phyloP scores from a whole-genome alignment of 305 asterid genomes.

The Caryopteris hybrid region DNA sequence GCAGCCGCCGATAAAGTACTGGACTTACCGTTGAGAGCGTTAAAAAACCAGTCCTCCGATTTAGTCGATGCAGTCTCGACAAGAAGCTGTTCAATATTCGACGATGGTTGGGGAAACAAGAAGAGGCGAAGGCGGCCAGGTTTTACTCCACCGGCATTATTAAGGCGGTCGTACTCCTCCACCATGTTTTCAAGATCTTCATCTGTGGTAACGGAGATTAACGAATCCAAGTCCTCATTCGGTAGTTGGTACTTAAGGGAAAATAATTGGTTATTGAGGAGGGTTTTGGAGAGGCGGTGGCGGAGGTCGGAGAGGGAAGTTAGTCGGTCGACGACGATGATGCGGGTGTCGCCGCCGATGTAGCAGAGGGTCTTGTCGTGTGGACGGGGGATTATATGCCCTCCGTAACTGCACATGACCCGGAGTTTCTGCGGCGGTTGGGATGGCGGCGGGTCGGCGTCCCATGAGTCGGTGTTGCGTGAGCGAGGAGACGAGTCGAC shows the following conservation, averaged over 20 bases:
- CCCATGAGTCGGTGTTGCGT: conserved; percentile 60
- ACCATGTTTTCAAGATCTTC: conserved; percentile 88
- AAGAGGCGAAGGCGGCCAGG: conserved; percentile 66
- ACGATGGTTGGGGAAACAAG: conserved; percentile 39
- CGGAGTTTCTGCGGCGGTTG: conserved; percentile 52
- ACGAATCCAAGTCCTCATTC: conserved; percentile 74
- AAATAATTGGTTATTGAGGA: conserved; percentile 43
- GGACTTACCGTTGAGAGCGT: conserved; percentile 62
- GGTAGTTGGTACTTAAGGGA: conserved; percentile 78
- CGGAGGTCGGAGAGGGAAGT: conserved; percentile 58
- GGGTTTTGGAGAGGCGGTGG: conserved; percentile 65
- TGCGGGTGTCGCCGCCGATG: conserved; percentile 92
- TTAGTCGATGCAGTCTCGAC: conserved; percentile 58
- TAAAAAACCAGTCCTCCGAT: conserved; percentile 80
- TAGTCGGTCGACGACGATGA: conserved; percentile 63
- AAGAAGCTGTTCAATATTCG: conserved; percentile 42
- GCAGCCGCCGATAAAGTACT: conserved; percentile 33
- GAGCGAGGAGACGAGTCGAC: conserved; percentile 53
- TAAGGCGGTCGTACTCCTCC: conserved; percentile 78
- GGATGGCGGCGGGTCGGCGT: conserved; percentile 33
- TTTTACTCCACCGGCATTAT: conserved; percentile 18
- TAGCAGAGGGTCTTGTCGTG: conserved; percentile 82
- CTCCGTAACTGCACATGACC: conserved; percentile 89
- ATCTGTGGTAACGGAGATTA: conserved; percentile 66
- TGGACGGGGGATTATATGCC: conserved; percentile 91